These are phyloP conservation scores for Ustilago shanxiensis DNA, from an alignment of 1,284 basidiomycete genomes.

Conservation along the genomic window DNA sequence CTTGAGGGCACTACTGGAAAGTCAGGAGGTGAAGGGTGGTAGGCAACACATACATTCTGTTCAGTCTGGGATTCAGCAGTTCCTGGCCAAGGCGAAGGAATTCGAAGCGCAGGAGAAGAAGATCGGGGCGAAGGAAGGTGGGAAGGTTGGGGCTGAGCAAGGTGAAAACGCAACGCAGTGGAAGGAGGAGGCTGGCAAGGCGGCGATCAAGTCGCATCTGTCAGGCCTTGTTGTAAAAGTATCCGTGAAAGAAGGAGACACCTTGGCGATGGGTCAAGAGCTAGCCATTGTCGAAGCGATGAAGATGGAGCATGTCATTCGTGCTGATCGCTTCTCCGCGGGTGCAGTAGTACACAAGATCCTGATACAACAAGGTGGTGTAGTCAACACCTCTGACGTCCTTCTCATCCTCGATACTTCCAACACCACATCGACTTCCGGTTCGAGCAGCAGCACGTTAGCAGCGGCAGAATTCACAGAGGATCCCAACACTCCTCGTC, in stretches of 20 bases:
- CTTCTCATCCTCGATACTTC: slow-evolving; percentile 27
- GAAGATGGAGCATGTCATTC: slow-evolving; percentile 76
- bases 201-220: slow-evolving; percentile 28
- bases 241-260: slow-evolving; percentile 59
- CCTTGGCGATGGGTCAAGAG: slow-evolving; percentile 73
- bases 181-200: slow-evolving; percentile 8
- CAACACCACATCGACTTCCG: background rate
- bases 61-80: slow-evolving; percentile 5
- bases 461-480: background rate
- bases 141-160: background rate
- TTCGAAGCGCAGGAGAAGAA: slow-evolving; percentile 2
- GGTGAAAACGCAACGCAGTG: background rate
- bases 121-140: background rate
- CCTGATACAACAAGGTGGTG: slow-evolving; percentile 20
- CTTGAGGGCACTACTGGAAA: slow-evolving; percentile 28
- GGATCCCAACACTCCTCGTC: slow-evolving; percentile 26
- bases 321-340: slow-evolving; percentile 1
- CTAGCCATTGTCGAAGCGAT: slow-evolving; percentile 78
- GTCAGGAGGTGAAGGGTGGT: slow-evolving; percentile 22
- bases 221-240: slow-evolving; percentile 34
- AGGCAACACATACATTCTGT: slow-evolving; percentile 37
- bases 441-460: background rate
- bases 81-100: slow-evolving; percentile 2
- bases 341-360: slow-evolving; percentile 26
- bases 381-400: slow-evolving; percentile 26